A percentile compares a stretch with the other conserved stretches of the same genome.
Evolutionary conservation across 2,329 filamentous ascomycete genomes (phyloP).

Genomic region (Malbranchea zuffiana): DNA sequence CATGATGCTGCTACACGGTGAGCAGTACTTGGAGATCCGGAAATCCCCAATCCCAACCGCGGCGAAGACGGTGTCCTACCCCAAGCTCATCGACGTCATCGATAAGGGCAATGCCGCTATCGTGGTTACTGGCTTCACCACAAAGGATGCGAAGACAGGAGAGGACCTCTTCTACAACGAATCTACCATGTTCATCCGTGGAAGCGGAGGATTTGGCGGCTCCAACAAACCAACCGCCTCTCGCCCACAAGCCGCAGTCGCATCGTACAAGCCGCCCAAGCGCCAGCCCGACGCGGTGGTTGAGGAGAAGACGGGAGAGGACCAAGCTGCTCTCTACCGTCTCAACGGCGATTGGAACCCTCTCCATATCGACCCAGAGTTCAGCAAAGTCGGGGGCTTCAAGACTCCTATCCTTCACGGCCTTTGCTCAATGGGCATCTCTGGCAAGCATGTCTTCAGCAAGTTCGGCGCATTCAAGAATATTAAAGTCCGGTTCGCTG

Average conservation of each 20-base stretch:
- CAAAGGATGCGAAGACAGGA: constrained; percentile 71
- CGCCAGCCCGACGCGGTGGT: constrained; percentile 69
- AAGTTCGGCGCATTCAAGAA: constrained; percentile 76
- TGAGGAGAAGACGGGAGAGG: constrained; percentile 75
- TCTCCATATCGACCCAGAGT: constrained; percentile 86
- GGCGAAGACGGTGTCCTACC: constrained; percentile 62
- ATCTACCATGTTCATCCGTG: constrained; percentile 81
- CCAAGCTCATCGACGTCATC: constrained; percentile 79
- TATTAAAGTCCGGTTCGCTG: constrained; percentile 85
- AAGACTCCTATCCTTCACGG: constrained; percentile 89
- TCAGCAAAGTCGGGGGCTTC: constrained; percentile 93
- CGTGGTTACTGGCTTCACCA: constrained; percentile 67
- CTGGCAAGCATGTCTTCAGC: constrained; percentile 79
- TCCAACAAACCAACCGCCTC: constrained; percentile 54
- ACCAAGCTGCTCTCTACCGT: constrained; percentile 88
- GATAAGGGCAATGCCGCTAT: constrained; percentile 91
- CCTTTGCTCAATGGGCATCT: constrained; percentile 88
- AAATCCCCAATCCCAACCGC: constrained; percentile 85
- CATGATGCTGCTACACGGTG: constrained; percentile 97
- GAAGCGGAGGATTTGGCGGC: constrained; percentile 82
- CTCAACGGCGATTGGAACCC: constrained; percentile 93
- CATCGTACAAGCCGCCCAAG: constrained; percentile 65
- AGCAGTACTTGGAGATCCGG: constrained; percentile 92
- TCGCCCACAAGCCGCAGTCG: constrained; percentile 70
- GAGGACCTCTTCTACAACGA: constrained; percentile 97